Evolutionary conservation across 179 eudicot species (phyloP), one percentile per base, ranked within the genome.

Genomic region (Amaranthus tricolor): DNA sequence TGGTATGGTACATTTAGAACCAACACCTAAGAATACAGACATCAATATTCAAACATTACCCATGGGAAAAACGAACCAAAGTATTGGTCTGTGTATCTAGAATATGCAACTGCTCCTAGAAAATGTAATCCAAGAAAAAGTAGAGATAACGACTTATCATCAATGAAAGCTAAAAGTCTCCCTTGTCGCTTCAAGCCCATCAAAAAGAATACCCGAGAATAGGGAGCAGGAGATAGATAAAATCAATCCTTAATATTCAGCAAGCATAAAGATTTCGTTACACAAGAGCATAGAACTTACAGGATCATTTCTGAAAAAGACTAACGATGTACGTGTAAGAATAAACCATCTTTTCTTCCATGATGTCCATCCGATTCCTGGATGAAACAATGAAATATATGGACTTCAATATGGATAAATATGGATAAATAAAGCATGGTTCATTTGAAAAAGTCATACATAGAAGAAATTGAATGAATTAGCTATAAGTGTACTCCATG

Each of bases 331-430:
- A 51, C 90, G 91, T 31, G 98, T 92, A 65, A 94, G 83, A 63
- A 92, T 87, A 82, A 94, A 94, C 98, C 98, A 94, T 85, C 97
- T 88, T 78, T 94, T 94, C 89, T 94, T 94, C 98, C 98, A 94
- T 45, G 97, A 90, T 60, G 98, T 92, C 98, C 98, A 94, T 69
- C 98, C 98, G 61, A 94, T 92, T 79, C 98, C 98, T 94, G 68
- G 73, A 88, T 62, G 69, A 79, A 62, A 82, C 13, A 71, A 47
- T 14, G 70, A 74, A 40, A 59, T 57, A 66, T 19, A 70, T 57
- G 63, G 72, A 62, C 72, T 51, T 7, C 50, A 79, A 19, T 40
- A 50, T 60, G 63, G 55, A 24, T 55, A 14, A 79, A 19, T 40
- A 50, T 60, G 63, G 55, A 24, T 55, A 14, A 60, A 17, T 47